A percentile compares a stretch with the other conserved stretches of the same genome.
These are phyloP conservation scores for Lavandula angustifolia DNA, from an alignment of 257 asterid species.

Conservation along the genomic window DNA sequence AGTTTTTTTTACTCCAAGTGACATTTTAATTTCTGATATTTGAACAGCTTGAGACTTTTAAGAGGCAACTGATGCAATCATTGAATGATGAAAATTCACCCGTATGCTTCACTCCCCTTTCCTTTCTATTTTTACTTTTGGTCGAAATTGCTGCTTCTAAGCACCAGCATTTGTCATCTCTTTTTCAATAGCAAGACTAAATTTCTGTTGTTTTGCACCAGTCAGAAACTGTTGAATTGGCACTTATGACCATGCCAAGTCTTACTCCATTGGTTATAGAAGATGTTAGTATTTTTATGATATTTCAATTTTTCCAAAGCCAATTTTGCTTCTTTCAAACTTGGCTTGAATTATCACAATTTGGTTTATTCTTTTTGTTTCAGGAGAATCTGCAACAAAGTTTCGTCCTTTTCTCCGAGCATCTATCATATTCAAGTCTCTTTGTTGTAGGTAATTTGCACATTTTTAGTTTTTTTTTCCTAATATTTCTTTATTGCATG, in stretches of 20 bases:
- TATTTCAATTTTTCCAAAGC: too few species aligned
- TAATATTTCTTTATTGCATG: too few species aligned
- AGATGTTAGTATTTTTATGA: too few species aligned
- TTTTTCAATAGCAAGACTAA: slow-evolving; percentile 17
- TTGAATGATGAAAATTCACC: slow-evolving; percentile 77
- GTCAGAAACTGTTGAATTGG: slow-evolving; percentile 81
- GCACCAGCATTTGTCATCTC: neutral
- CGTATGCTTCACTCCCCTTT: slow-evolving; percentile 44
- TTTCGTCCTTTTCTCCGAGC: too few species aligned
- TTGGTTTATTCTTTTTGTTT: too few species aligned
- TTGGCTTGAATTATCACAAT: too few species aligned
- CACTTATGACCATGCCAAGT: slow-evolving; percentile 75
- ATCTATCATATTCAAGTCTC: too few species aligned
- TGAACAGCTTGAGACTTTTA: slow-evolving; percentile 86
- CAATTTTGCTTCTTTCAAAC: too few species aligned
- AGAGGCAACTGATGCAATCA: slow-evolving; percentile 92
- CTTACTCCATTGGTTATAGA: slow-evolving; percentile 46
- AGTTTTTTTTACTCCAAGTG: slow-evolving; percentile 8
- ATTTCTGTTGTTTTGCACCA: slow-evolving; percentile 32
- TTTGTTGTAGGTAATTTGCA: too few species aligned
- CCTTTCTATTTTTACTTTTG: neutral
- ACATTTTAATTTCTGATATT: slow-evolving; percentile 33
- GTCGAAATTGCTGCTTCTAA: slow-evolving; percentile 16
- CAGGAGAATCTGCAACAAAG: too few species aligned
- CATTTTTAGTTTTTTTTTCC: too few species aligned